Evolutionary conservation across 2,329 filamentous ascomycete genomes (phyloP).

Genomic region (Meredithiella fracta): DNA sequence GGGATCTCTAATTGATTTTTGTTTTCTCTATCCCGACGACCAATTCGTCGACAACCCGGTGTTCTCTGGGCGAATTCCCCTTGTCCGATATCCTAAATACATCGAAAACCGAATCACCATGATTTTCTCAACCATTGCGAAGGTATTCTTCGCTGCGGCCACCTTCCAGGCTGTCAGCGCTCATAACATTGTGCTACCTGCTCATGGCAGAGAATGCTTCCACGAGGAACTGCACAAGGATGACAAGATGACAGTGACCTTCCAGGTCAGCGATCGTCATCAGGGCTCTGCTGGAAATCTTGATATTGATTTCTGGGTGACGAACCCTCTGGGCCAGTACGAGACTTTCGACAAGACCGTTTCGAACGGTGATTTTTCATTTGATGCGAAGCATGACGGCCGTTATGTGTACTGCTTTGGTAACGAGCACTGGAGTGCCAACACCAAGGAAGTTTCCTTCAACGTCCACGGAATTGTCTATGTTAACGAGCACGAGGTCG

Average conservation of each 20-base stretch:
- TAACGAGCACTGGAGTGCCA: constrained; percentile 94
- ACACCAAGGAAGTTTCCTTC: constrained; percentile 96
- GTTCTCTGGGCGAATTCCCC: neutral
- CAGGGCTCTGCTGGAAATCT: constrained; percentile 89
- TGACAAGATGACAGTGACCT: constrained; percentile 96
- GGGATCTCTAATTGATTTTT: neutral
- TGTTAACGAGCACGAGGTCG: constrained; percentile 71
- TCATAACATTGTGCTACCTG: constrained; percentile 90
- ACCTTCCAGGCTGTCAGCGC: constrained; percentile 46
- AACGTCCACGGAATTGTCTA: constrained; percentile 99
- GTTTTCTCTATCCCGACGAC: neutral
- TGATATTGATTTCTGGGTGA: constrained; percentile 97
- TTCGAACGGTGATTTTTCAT: constrained; percentile 85
- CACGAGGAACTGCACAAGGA: constrained; percentile 83
- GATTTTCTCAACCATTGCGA: constrained; percentile 30
- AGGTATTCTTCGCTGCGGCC: constrained; percentile 26
- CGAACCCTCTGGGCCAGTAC: constrained; percentile 59
- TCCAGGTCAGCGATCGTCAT: constrained; percentile 92
- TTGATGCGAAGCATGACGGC: constrained; percentile 70
- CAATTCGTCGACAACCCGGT: neutral
- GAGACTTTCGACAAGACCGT: constrained; percentile 66
- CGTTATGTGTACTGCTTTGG: constrained; percentile 97
- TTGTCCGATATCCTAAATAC: neutral
- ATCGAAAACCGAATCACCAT: constrained; percentile 19
- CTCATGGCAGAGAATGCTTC: constrained; percentile 94